Base-by-base conservation (phyloP, 2,329 filamentous ascomycete genomes). In the Ustilaginoidea virens region DNA sequence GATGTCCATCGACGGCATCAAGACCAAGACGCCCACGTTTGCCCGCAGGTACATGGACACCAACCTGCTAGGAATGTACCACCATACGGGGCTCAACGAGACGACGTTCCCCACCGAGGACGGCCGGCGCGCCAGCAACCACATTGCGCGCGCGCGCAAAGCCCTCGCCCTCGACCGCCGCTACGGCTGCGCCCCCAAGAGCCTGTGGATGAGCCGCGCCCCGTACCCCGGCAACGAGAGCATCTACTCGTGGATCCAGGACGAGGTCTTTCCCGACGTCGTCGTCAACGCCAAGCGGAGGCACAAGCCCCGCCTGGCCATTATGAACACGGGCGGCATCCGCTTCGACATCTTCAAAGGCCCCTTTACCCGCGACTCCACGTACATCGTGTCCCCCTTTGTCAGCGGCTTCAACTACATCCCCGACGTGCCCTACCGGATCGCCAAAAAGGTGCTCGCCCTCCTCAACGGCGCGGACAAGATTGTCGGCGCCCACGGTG, bases 341-440 rank as follows among this genome's bases (percentile, higher is more conserved):
- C 80, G 90, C 25, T 98, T 96, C 51, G 90, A 98, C 50, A 80
- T 98, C 36, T 92, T 94, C 63, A 74, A 87, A 49, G 90, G 90
- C 0, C 62, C 76, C 0, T 96, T 96, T 46, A 96, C 90, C 0
- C 72, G 74, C 22, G 90, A 98, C 48, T 78, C 76, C 4, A 82
- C 80, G 0, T 96, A 74, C 47, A 76, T 87, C 22, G 66, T 96
- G 17, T 92, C 80, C 7, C 90, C 90, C 0, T 98, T 98, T 48
- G 73, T 71, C 2, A 92, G 78, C 51, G 70, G 68, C 1, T 79
- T 94, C 50, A 63, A 66, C 16, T 83, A 74, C 40, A 63, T 94
- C 29, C 74, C 77, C 30, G 73, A 92, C 41, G 80, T 98, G 4
- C 81, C 86, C 0, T 92, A 85, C 47, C 57, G 61, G 10, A 67